Conservation (phyloP, 257 asterid species). For the Osmanthus fragrans region DNA sequence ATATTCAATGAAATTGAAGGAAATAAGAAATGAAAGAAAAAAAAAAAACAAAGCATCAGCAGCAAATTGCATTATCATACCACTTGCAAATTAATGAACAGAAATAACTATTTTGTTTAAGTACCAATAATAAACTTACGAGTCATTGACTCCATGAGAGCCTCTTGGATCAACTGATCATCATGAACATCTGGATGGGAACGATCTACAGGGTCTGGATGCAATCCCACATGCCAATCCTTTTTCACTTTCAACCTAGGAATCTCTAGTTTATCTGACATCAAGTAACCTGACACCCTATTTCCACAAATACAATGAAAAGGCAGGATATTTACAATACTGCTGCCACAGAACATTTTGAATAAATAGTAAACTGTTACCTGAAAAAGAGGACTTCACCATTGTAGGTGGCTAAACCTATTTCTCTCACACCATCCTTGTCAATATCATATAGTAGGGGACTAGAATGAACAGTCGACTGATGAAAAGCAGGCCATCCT, state of each 20-base stretch:
- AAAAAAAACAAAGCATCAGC: background rate
- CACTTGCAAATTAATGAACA: background rate
- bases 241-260: slow-evolving; percentile 88
- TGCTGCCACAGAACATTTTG: slow-evolving; percentile 7
- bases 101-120: background rate
- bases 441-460: slow-evolving; percentile 94
- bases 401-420: slow-evolving; percentile 91
- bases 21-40: background rate
- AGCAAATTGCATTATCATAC: background rate
- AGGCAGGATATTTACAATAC: slow-evolving; percentile 15
- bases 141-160: slow-evolving; percentile 47
- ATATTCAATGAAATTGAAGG: background rate
- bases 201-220: slow-evolving; percentile 82
- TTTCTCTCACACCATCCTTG: slow-evolving; percentile 97
- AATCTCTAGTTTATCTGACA: slow-evolving; percentile 89
- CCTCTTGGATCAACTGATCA: slow-evolving; percentile 66
- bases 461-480: slow-evolving; percentile 95
- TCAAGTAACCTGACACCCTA: slow-evolving; percentile 92
- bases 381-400: slow-evolving; percentile 98
- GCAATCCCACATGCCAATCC: slow-evolving; percentile 95
- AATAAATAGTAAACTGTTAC: slow-evolving; percentile 36
- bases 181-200: slow-evolving; percentile 96
- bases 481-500: slow-evolving; percentile 99
- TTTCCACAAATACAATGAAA: slow-evolving; percentile 20
- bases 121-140: slow-evolving; percentile 43